phyloP scores from a whole-genome alignment of 2,329 filamentous ascomycete species.

The Alternaria longipes region DNA sequence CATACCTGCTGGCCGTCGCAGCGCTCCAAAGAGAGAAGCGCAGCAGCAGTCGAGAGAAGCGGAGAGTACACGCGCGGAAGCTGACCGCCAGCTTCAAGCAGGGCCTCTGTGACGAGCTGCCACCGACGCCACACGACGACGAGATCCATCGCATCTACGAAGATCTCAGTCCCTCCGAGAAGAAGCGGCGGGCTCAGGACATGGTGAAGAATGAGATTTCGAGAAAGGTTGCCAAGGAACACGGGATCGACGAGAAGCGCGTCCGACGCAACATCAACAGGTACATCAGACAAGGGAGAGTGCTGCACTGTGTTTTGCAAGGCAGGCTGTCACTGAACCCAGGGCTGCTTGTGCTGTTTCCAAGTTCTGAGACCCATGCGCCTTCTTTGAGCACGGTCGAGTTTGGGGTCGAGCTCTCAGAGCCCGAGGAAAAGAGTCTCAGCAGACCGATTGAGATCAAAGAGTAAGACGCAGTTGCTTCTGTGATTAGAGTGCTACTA shows the following conservation, averaged over 20 bases:
- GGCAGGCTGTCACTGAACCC: slow-evolving; percentile 1
- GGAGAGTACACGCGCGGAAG: slow-evolving; percentile 6
- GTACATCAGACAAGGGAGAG: slow-evolving; percentile 14
- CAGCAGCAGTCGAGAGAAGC: slow-evolving; percentile 3
- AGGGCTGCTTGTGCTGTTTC: slow-evolving; percentile 16
- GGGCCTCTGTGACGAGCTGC: slow-evolving; percentile 1
- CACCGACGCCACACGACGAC: slow-evolving; percentile 1
- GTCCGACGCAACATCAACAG: slow-evolving; percentile 9
- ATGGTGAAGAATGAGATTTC: slow-evolving; percentile 17
- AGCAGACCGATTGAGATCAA: slow-evolving; percentile 16
- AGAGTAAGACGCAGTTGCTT: slow-evolving; percentile 16
- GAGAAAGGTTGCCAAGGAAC: background rate
- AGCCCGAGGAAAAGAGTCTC: slow-evolving; percentile 10
- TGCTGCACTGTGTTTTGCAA: slow-evolving; percentile 11
- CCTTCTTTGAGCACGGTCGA: slow-evolving; percentile 6
- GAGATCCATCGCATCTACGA: slow-evolving; percentile 6
- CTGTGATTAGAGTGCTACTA: background rate
- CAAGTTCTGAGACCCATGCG: background rate
- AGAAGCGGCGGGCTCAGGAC: background rate
- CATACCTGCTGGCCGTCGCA: slow-evolving; percentile 14
- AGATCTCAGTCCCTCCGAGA: background rate
- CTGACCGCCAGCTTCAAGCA: slow-evolving; percentile 12
- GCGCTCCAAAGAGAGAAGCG: slow-evolving; percentile 7
- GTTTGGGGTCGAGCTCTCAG: slow-evolving; percentile 9
- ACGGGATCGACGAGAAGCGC: background rate